These are phyloP conservation scores for Phytophthora hibernalis DNA, from an alignment of 352 stramenopile genomes.

Conservation along the genomic window DNA sequence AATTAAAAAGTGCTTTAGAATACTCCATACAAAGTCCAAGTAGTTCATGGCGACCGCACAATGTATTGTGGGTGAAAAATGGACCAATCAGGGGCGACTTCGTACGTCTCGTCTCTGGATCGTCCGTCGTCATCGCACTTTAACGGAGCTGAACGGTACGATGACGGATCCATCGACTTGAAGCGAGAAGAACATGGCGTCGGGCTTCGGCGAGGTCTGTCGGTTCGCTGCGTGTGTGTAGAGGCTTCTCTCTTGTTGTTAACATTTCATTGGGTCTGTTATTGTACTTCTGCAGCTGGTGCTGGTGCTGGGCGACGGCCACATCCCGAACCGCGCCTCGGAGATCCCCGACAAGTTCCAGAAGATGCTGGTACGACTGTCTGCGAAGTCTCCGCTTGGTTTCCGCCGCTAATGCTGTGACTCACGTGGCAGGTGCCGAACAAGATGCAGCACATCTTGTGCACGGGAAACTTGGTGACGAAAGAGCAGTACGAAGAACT, in stretches of 20 bases:
- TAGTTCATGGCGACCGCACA: background rate
- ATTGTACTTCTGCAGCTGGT: slow-evolving; percentile 88
- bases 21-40: background rate
- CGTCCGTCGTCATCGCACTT: slow-evolving; percentile 25
- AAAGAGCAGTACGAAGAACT: slow-evolving; percentile 97
- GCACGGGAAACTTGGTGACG: slow-evolving; percentile 97
- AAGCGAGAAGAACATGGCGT: slow-evolving; percentile 49
- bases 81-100: slow-evolving; percentile 24
- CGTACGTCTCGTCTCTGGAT: slow-evolving; percentile 10
- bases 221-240: background rate
- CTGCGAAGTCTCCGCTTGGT: background rate
- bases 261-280: background rate
- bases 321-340: slow-evolving; percentile 95
- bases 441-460: slow-evolving; percentile 99
- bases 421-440: slow-evolving; percentile 91
- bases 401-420: slow-evolving; percentile 1
- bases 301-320: slow-evolving; percentile 96
- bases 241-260: background rate
- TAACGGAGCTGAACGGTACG: background rate
- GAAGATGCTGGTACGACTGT: slow-evolving; percentile 80
- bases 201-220: slow-evolving; percentile 69
- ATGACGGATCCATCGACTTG: slow-evolving; percentile 16
- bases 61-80: slow-evolving; percentile 1
- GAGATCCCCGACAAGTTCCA: slow-evolving; percentile 98
- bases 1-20: background rate